phyloP scores from a whole-genome alignment of 306 rosid genomes.

The Mucuna pruriens region DNA sequence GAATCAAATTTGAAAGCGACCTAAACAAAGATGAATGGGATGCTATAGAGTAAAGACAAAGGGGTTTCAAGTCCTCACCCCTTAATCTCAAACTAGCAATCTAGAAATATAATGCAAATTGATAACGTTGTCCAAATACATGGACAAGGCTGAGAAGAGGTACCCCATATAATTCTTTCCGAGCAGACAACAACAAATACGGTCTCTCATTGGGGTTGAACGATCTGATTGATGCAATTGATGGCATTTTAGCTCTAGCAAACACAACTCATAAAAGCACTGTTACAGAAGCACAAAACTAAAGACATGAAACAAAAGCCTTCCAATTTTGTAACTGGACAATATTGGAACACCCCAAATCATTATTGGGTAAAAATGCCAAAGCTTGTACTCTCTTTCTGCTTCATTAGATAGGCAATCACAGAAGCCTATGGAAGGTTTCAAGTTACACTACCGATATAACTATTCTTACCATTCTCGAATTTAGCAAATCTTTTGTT shows the following conservation, averaged over 20 bases:
- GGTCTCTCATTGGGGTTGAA: slow-evolving; percentile 62
- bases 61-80: not conserved
- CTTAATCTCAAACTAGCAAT: not conserved
- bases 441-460: not conserved
- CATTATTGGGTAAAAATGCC: slow-evolving; percentile 36
- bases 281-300: slow-evolving; percentile 40
- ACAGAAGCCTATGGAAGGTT: not conserved
- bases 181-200: slow-evolving; percentile 42
- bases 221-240: slow-evolving; percentile 74
- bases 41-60: slow-evolving; percentile 44
- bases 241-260: slow-evolving; percentile 33
- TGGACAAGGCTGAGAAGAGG: slow-evolving; percentile 37
- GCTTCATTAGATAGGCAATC: not conserved
- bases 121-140: slow-evolving; percentile 24
- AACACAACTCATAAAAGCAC: slow-evolving; percentile 44
- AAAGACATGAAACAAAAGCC: slow-evolving; percentile 57
- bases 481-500: no score
- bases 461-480: not conserved
- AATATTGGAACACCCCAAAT: slow-evolving; percentile 18
- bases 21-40: slow-evolving; percentile 3
- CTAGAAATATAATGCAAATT: not conserved
- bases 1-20: slow-evolving; percentile 30
- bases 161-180: slow-evolving; percentile 45
- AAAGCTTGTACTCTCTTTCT: not conserved
- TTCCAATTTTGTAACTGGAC: slow-evolving; percentile 27